Evolutionary conservation across 257 asterid genomes (phyloP).

Genomic region (Penstemon barbatus): DNA sequence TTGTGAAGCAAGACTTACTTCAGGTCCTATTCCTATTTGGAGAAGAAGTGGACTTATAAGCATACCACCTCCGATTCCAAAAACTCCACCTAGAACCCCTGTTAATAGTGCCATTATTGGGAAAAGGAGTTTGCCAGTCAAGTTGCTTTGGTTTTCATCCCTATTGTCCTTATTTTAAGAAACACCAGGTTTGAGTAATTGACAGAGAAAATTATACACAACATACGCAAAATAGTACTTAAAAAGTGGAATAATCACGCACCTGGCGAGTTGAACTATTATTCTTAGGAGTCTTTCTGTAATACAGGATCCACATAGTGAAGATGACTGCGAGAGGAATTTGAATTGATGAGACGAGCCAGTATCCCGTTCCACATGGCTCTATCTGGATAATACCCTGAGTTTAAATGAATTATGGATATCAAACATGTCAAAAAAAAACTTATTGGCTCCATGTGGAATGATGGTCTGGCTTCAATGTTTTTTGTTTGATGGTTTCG

Average conservation of each 20-base stretch:
- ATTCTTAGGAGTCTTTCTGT: constrained; percentile 24
- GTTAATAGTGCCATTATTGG: constrained; percentile 84
- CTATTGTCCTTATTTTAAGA: constrained; percentile 46
- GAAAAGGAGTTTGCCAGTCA: constrained; percentile 43
- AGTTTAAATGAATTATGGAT: background rate
- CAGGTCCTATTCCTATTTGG: constrained; percentile 74
- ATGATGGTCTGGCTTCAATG: too few relatives aligned
- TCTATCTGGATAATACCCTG: constrained; percentile 65
- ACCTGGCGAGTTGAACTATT: constrained; percentile 47
- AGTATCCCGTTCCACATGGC: constrained; percentile 77
- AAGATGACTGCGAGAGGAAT: constrained; percentile 69
- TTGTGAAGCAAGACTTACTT: constrained; percentile 44
- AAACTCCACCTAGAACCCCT: constrained; percentile 79
- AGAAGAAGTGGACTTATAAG: constrained; percentile 83
- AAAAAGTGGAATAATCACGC: background rate
- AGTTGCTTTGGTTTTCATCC: constrained; percentile 19
- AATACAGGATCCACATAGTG: constrained; percentile 55
- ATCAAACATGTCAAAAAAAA: too few relatives aligned
- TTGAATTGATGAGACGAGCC: constrained; percentile 74
- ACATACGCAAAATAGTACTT: background rate
- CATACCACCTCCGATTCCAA: constrained; percentile 98
- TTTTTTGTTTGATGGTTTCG: too few relatives aligned
- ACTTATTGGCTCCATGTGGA: too few relatives aligned
- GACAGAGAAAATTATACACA: background rate
- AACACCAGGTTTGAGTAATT: background rate